Evolutionary conservation across 129 eudicot species (phyloP), one percentile per base, ranked within the genome.

Genomic region (Pseudognaphalium luteoalbum): DNA sequence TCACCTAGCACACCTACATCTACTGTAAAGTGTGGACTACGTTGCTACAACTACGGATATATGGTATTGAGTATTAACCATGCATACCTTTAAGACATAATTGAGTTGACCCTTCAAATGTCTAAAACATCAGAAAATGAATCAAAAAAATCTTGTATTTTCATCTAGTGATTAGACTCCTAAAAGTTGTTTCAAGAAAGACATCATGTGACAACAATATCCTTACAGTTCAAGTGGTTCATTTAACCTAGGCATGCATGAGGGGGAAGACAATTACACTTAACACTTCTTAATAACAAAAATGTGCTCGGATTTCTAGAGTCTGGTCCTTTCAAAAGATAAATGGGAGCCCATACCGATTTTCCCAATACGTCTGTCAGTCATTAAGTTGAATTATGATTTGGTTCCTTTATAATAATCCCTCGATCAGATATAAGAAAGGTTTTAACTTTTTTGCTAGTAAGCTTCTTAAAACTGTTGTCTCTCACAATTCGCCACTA

Each of bases 361-460:
- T 7, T 66, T 56, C 37, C 41, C 64, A 79, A 51, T 73, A 20
- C 56, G 29, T 66, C 74, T 74, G 79, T 65, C 70, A 56, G 67
- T 56, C 83, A 80, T 80, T 56, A 54, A 19, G 79, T 73, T 80
- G 74, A 32, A 66, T 41, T 80, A 80, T 44, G 52, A 44, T 44
- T 44, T 44, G 12, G 52, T 47, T 54, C 51, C 79, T 44, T 66
- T 73, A 21, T 78, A 71, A 47, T 51, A 63, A 39, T 37, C 74
- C 83, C 75, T 80, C 76, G 78, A 29, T 37, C 59, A 7, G 56
- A 19, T 58, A 50, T 78, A 50, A 21, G 28, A 52, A 72, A 72
- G 50, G 22, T 77, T 60, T 25, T 65, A 35, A 34, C 33, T 35
- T 79, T 79, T 70, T 65, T 10, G 76, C 66, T 63, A 79, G 25